Evolutionary conservation across 1,284 basidiomycete genomes (phyloP).

Genomic region (Schizophyllum commune): DNA sequence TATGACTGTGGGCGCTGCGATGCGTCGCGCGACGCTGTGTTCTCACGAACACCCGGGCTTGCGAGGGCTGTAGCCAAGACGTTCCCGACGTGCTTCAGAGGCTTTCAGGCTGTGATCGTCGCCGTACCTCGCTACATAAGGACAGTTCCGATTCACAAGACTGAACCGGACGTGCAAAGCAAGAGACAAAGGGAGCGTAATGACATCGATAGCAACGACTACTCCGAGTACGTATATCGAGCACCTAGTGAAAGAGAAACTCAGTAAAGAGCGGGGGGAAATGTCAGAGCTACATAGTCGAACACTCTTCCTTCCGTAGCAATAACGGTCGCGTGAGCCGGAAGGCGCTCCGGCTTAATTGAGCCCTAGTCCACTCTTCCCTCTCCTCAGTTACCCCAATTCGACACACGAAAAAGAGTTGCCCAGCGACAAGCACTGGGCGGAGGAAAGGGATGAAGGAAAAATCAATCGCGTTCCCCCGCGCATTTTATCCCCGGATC

Average conservation of each 20-base stretch:
- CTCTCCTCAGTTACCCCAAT: slow-evolving; percentile 45
- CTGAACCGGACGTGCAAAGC: too few species aligned
- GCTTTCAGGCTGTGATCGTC: too few species aligned
- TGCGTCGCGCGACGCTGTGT: too few species aligned
- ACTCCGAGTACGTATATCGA: too few species aligned
- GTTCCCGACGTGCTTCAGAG: too few species aligned
- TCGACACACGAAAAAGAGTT: slow-evolving; percentile 27
- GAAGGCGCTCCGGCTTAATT: slow-evolving; percentile 77
- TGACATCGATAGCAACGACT: too few species aligned
- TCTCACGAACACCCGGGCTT: too few species aligned
- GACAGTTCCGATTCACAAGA: too few species aligned
- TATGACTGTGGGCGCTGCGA: too few species aligned
- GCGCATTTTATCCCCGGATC: neutral
- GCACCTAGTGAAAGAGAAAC: neutral
- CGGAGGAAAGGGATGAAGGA: neutral
- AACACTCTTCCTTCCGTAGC: slow-evolving; percentile 51
- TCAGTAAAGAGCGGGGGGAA: neutral
- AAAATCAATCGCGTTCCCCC: neutral
- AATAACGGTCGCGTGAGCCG: slow-evolving; percentile 32
- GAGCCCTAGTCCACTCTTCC: slow-evolving; percentile 40
- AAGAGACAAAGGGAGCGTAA: too few species aligned
- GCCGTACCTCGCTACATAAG: too few species aligned
- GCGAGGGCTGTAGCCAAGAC: too few species aligned
- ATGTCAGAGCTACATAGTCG: slow-evolving; percentile 71
- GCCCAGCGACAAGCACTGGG: slow-evolving; percentile 14